Evolutionary conservation across 768 basidiomycete genomes (phyloP).

Genomic region (Leccinum uliginosum): DNA sequence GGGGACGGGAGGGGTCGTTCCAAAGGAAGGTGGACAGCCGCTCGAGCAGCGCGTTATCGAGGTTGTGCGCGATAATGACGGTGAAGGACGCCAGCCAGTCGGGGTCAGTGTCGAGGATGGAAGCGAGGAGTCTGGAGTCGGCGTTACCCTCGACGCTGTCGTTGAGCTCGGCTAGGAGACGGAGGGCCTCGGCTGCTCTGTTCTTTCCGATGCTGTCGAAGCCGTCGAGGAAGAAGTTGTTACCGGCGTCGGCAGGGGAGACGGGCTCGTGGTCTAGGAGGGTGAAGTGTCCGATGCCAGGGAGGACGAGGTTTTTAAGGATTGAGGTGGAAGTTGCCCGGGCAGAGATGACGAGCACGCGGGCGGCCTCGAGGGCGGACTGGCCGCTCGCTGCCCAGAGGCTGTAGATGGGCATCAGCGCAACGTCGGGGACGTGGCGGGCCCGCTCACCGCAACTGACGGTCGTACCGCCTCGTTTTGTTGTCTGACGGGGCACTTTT

Average conservation of each 20-base stretch:
- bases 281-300: slow-evolving; percentile 94
- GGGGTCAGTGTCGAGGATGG: slow-evolving; percentile 52
- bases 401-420: slow-evolving; percentile 33
- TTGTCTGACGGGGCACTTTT: slow-evolving; percentile 66
- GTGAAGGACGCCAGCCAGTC: slow-evolving; percentile 61
- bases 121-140: slow-evolving; percentile 50
- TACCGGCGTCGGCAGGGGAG: slow-evolving; percentile 76
- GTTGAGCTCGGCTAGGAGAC: slow-evolving; percentile 80
- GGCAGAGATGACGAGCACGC: slow-evolving; percentile 75
- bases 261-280: slow-evolving; percentile 68
- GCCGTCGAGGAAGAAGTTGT: slow-evolving; percentile 84
- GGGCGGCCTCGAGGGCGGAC: slow-evolving; percentile 77
- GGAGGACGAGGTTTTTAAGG: slow-evolving; percentile 91
- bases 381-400: slow-evolving; percentile 96
- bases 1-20: slow-evolving; percentile 52
- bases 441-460: slow-evolving; percentile 75
- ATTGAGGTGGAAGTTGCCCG: slow-evolving; percentile 84
- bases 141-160: slow-evolving; percentile 73
- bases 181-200: slow-evolving; percentile 76
- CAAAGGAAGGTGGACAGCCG: slow-evolving; percentile 66
- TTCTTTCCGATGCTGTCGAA: slow-evolving; percentile 69
- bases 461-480: slow-evolving; percentile 90
- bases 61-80: slow-evolving; percentile 82
- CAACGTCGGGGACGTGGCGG: not conserved
- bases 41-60: slow-evolving; percentile 51